These are phyloP conservation scores for Suillus fuscotomentosus DNA, from an alignment of 768 basidiomycete species.

Conservation along the genomic window DNA sequence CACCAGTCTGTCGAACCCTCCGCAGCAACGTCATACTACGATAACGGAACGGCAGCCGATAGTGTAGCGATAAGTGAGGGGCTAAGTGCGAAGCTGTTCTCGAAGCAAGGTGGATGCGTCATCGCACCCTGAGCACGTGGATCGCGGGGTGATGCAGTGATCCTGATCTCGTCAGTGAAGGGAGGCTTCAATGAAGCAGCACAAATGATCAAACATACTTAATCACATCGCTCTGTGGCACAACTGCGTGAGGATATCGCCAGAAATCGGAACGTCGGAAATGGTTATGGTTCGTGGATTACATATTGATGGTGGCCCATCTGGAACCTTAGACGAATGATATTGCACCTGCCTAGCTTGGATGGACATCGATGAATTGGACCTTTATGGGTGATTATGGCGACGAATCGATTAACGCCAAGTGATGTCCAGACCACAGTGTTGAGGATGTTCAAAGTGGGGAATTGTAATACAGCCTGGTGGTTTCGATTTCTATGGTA, in stretches of 20 bases:
- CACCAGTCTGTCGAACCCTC: not conserved
- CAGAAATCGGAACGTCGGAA: conserved; percentile 1
- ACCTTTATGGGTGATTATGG: not conserved
- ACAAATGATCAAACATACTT: not conserved
- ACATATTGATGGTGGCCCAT: not conserved
- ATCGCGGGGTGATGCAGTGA: not conserved
- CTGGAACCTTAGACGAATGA: not conserved
- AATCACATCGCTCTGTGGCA: not conserved
- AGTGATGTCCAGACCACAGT: not conserved
- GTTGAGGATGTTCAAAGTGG: not conserved
- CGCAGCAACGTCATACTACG: not conserved
- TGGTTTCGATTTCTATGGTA: not conserved
- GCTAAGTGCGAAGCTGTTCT: not conserved
- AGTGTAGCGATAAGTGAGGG: conserved; percentile 2
- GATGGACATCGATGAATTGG: not conserved
- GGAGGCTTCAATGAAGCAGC: not conserved
- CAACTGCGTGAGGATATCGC: not conserved
- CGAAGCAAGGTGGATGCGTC: not conserved
- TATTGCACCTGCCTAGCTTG: not conserved
- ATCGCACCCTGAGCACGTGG: not conserved
- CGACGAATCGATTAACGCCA: not conserved
- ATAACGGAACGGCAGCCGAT: conserved; percentile 2
- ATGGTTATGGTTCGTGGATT: not conserved
- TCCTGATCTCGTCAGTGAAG: not conserved
- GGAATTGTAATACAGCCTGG: not conserved